Conservation (phyloP, 2,329 filamentous ascomycete species). For the Boeremia exigua region DNA sequence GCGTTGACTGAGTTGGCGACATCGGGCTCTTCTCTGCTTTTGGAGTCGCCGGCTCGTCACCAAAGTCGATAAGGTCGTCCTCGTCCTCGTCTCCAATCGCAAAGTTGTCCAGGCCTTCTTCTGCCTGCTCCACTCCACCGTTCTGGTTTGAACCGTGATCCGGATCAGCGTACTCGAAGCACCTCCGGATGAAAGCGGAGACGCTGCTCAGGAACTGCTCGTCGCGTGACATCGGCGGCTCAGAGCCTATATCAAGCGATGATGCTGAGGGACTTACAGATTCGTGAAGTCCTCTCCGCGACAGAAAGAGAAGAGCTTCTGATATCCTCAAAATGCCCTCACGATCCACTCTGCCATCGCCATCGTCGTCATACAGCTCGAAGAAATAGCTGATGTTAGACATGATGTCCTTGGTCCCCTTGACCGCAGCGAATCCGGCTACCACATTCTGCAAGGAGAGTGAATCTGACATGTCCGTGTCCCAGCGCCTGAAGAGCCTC, state of each 20-base stretch:
- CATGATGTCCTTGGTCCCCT: conserved; percentile 96
- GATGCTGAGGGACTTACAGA: conserved; percentile 70
- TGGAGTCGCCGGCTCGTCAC: conserved; percentile 45
- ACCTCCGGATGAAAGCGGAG: conserved; percentile 92
- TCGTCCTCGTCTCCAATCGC: conserved; percentile 74
- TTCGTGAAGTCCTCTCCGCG: conserved; percentile 82
- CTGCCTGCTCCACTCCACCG: conserved; percentile 35
- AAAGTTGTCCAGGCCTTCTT: conserved; percentile 63
- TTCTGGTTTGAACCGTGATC: conserved; percentile 70
- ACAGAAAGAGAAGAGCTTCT: conserved; percentile 90
- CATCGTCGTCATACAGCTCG: conserved; percentile 92
- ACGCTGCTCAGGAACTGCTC: conserved; percentile 92
- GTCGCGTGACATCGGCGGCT: conserved; percentile 65
- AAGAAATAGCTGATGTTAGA: conserved; percentile 98
- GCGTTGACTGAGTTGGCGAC: conserved; percentile 32
- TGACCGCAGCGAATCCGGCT: conserved; percentile 85
- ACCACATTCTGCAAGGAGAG: conserved; percentile 92
- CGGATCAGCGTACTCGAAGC: conserved; percentile 97
- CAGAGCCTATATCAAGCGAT: conserved; percentile 56
- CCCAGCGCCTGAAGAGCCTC: conserved; percentile 87
- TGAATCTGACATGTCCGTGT: conserved; percentile 75
- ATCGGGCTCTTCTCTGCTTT: conserved; percentile 36
- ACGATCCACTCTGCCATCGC: conserved; percentile 88
- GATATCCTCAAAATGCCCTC: conserved; percentile 96
- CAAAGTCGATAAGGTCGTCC: conserved; percentile 68